Evolutionary conservation across 495 filamentous ascomycete genomes (phyloP), one percentile per base, ranked within the genome.

Genomic region (Evansstolkia leycettana): DNA sequence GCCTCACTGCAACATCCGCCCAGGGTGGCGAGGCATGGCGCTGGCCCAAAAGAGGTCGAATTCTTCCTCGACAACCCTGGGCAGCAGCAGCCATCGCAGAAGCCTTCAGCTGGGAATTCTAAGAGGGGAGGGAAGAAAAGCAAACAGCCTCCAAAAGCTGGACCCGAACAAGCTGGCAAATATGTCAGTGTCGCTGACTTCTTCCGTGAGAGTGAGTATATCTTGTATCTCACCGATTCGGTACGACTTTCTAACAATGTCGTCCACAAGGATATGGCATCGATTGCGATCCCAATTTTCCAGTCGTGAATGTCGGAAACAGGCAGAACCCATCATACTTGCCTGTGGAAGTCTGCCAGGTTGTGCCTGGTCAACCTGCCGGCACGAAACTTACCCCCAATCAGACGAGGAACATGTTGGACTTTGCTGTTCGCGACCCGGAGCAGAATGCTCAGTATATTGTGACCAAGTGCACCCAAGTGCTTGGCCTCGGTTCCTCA

Each of bases 241-340:
- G n/a, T n/a, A n/a, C n/a, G n/a, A n/a, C n/a, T n/a, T n/a, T n/a
- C 36, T 40, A 36, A 31, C 30, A 16, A 9, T 8, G 37, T 20
- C 20, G 3, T 12, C 10, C 17, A 11, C 7, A 29, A 70, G 65
- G 60, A 15, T 70, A 74, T 50, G 50, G 62, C 2, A 60, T 70
- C 2, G 47, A 41, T 1, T 28, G 65, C 2, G 36, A 60, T 13
- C 57, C 61, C 0, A 41, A 50, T 0, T 38, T 71, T 5, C 82
- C 84, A 0, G 65, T 89, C 3, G 55, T 94, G 38, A 87, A 92
- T 46, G 65, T 80, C 9, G 83, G 82, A 4, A 75, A 54, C 12
- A 47, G 34, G 1, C 51, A 60, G 0, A 69, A 64, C 15, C 78
- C 84, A 0, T 60, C 59, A 14, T 89, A 80, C 42, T 45, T 84